Conservation (phyloP, 2,329 filamentous ascomycete genomes). For the Cladophialophora immunda region DNA sequence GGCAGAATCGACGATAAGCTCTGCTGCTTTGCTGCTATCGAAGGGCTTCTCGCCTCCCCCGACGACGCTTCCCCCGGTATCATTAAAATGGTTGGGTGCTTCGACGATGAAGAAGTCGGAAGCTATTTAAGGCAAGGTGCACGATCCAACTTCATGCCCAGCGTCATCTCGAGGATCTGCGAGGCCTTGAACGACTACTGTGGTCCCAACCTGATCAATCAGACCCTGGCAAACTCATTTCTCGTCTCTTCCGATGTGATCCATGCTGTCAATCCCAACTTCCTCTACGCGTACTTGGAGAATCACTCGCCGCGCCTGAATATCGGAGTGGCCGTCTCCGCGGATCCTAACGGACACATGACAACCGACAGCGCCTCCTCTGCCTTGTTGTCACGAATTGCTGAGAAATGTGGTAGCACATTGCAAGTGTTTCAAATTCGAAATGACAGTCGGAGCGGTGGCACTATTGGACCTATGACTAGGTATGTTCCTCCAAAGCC, state of each 20-base stretch:
- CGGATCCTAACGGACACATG: conserved; percentile 93
- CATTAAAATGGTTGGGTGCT: conserved; percentile 90
- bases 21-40: conserved; percentile 90
- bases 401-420: conserved; percentile 73
- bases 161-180: conserved; percentile 80
- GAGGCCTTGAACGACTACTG: conserved; percentile 58
- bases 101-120: conserved; percentile 97
- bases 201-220: conserved; percentile 69
- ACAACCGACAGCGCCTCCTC: conserved; percentile 90
- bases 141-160: conserved; percentile 84
- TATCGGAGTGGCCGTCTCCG: conserved; percentile 80
- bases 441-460: conserved; percentile 87
- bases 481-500: neutral
- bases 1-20: conserved; percentile 98
- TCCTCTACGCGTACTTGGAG: conserved; percentile 80
- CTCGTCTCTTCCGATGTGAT: conserved; percentile 91
- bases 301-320: conserved; percentile 90
- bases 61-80: conserved; percentile 62
- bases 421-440: conserved; percentile 94
- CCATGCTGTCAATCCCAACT: conserved; percentile 95
- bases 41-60: conserved; percentile 77
- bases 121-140: conserved; percentile 90
- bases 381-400: conserved; percentile 79
- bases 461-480: conserved; percentile 94
- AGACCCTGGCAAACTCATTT: conserved; percentile 92